These are phyloP conservation scores for Stentor coeruleus DNA, from an alignment of 73 alveolate species.

Conservation along the genomic window DNA sequence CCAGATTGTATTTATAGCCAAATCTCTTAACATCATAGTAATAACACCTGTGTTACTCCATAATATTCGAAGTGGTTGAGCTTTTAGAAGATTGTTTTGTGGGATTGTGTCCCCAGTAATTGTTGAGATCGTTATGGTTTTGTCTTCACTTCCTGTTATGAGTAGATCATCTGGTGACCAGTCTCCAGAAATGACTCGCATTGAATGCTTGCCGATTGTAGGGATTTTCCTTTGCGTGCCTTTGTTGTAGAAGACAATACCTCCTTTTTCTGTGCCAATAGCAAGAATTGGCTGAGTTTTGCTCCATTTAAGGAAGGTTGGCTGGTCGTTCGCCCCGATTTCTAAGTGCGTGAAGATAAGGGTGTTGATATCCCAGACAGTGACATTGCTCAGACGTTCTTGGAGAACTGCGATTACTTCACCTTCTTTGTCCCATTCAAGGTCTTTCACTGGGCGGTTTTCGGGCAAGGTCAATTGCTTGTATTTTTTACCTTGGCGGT, in stretches of 20 bases:
- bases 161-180: slow-evolving; percentile 56
- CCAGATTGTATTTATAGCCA: not conserved
- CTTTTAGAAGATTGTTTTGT: slow-evolving; percentile 80
- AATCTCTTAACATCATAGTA: slow-evolving; percentile 23
- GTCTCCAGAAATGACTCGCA: slow-evolving; percentile 87
- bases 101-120: slow-evolving; percentile 81
- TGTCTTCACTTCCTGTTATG: slow-evolving; percentile 92
- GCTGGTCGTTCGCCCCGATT: slow-evolving; percentile 74
- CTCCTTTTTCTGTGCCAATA: slow-evolving; percentile 98
- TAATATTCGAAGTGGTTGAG: slow-evolving; percentile 68
- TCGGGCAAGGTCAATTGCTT: slow-evolving; percentile 74
- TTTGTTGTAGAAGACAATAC: slow-evolving; percentile 94
- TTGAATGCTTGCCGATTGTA: slow-evolving; percentile 96
- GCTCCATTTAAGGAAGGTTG: slow-evolving; percentile 94
- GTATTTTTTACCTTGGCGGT: slow-evolving; percentile 77
- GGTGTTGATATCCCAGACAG: slow-evolving; percentile 17
- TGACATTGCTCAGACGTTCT: slow-evolving; percentile 48
- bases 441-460: slow-evolving; percentile 67
- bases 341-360: slow-evolving; percentile 27
- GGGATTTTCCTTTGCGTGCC: slow-evolving; percentile 92
- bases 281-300: slow-evolving; percentile 89
- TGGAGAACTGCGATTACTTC: slow-evolving; percentile 94
- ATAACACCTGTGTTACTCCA: slow-evolving; percentile 74
- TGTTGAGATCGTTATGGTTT: slow-evolving; percentile 86
- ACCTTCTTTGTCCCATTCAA: slow-evolving; percentile 96